Evolutionary conservation across 2,329 filamentous ascomycete species (phyloP).

Genomic region (Exophiala sp.): DNA sequence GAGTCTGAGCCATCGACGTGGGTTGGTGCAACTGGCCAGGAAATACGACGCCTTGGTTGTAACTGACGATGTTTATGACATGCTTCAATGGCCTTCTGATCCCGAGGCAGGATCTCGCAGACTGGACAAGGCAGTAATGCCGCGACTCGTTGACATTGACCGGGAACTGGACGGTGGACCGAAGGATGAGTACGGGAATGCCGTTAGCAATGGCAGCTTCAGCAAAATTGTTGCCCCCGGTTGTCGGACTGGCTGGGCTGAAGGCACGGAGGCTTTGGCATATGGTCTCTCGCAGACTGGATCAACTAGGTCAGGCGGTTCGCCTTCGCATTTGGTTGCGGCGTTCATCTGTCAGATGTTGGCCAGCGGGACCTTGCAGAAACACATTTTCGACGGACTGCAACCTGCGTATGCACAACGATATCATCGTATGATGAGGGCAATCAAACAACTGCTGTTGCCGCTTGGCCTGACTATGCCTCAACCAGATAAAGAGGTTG

Average conservation of each 20-base stretch:
- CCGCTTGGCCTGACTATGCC: constrained; percentile 57
- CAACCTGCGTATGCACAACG: constrained; percentile 52
- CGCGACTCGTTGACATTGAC: constrained; percentile 75
- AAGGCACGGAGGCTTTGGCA: constrained; percentile 59
- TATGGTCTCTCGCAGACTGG: constrained; percentile 56
- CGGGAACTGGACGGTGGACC: constrained; percentile 56
- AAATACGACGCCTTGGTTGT: constrained; percentile 75
- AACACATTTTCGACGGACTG: constrained; percentile 49
- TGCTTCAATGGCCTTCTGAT: constrained; percentile 66
- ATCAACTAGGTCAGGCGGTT: constrained; percentile 53
- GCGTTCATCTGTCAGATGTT: constrained; percentile 53
- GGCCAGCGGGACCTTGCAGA: constrained; percentile 46
- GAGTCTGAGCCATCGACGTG: constrained; percentile 59
- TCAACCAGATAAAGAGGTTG: constrained; percentile 43
- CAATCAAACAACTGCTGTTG: constrained; percentile 54
- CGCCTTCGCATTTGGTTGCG: constrained; percentile 55
- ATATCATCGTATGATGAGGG: constrained; percentile 51
- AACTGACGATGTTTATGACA: constrained; percentile 90
- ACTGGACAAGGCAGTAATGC: constrained; percentile 47
- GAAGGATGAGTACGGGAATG: constrained; percentile 66
- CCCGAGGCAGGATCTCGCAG: constrained; percentile 20
- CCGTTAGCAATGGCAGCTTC: constrained; percentile 81
- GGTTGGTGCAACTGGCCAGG: constrained; percentile 69
- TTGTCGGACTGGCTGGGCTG: constrained; percentile 79
- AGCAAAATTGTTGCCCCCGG: constrained; percentile 82